Evolutionary conservation across 2,329 filamentous ascomycete species (phyloP).

Genomic region (Alternaria alternata): DNA sequence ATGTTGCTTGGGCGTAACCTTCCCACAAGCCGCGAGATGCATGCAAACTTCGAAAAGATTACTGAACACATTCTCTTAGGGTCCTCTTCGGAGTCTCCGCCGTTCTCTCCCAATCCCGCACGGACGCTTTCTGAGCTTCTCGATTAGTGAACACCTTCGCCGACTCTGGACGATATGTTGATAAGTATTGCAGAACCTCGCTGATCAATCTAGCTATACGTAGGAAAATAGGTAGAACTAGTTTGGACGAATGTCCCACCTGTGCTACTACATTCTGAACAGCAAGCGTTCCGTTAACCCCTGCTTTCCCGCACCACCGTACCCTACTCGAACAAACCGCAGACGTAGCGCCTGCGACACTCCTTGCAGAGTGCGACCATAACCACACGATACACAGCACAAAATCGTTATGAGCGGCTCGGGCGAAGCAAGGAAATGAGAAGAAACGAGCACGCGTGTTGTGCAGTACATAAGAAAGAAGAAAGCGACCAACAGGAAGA

Average conservation of each 20-base stretch:
- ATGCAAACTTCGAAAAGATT: neutral
- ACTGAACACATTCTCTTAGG: neutral
- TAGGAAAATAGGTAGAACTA: neutral
- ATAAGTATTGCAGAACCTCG: conserved; percentile 1
- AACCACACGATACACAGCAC: neutral
- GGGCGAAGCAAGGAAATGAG: neutral
- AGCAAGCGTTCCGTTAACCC: neutral
- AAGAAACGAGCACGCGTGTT: neutral
- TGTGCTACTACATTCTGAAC: neutral
- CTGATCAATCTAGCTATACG: neutral
- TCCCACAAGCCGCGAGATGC: neutral
- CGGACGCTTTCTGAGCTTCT: neutral
- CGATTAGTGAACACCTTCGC: neutral
- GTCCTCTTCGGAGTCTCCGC: neutral
- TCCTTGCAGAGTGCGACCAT: neutral
- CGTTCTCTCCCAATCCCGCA: neutral
- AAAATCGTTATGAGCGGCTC: neutral
- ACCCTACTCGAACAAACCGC: neutral
- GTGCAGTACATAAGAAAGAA: neutral
- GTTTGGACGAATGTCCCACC: neutral
- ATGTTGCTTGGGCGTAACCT: neutral
- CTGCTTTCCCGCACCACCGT: neutral
- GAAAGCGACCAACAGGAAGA: neutral
- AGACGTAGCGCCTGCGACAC: neutral
- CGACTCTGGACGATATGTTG: neutral